Base-by-base conservation (phyloP, 495 filamentous ascomycete species). In the Beverwykella pulmonaria region DNA sequence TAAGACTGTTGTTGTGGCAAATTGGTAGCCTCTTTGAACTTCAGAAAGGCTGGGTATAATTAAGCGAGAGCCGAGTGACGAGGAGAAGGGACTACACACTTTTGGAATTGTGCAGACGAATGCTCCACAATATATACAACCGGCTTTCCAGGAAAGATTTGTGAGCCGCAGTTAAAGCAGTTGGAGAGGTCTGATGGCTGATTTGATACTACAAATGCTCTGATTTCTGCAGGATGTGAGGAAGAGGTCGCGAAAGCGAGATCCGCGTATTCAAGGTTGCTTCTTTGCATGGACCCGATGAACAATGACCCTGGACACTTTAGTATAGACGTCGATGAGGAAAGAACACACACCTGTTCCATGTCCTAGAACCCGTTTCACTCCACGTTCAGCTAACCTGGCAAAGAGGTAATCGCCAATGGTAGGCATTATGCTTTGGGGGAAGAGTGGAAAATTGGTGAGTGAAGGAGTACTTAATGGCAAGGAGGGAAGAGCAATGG, bases 371-470 rank as follows among this genome's bases (percentile, higher is more conserved):
- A 65, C 53, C 1, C 44, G 22, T n/a, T 19, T 22, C 10, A 65
- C 61, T 9, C 61, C 61, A 9, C 20, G 32, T 29, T 50, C 36
- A 17, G 61, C 34, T n/a, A 65, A 25, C 22, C 22, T 48, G 17
- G 22, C 48, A 29, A 65, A 65, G 4, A 65, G 53, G 30, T 55
- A 65, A 27, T 65, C 61, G 56, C 61, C 61, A 46, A 65, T 53
- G 1, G 61, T 58, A 2, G 52, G 58, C 7, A 32, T 29, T 39
- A 65, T 65, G 39, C 8, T 15, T 47, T 39, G 17, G n/a, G 8
- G 34, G 20, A 44, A 36, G 17, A 14, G 14, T 30, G 27, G 54
- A 48, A 15, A 19, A 6, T 19, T n/a, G 44, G n/a, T 6, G 44
- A 48, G 4, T 48, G 7, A 48, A n/a, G n/a, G n/a, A n/a, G n/a